phyloP scores from a whole-genome alignment of 176 grass and related monocot species.

The Triticum urartu region DNA sequence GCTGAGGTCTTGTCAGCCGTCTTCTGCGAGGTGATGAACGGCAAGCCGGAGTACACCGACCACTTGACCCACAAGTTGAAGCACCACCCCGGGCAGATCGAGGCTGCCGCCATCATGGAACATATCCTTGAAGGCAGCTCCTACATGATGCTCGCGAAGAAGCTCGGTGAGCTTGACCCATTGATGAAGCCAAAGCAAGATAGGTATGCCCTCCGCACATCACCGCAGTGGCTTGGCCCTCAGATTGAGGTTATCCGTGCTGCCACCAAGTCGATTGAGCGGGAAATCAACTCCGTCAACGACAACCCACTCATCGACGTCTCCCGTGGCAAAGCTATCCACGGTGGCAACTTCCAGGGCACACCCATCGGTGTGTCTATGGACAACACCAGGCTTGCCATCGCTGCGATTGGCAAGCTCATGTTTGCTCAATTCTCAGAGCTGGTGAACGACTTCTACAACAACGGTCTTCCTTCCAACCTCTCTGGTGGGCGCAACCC shows the following conservation, averaged over 20 bases:
- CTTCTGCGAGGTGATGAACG: slow-evolving; percentile 87
- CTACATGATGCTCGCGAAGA: slow-evolving; percentile 64
- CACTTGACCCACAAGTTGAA: slow-evolving; percentile 89
- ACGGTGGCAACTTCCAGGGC: slow-evolving; percentile 92
- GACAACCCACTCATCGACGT: slow-evolving; percentile 92
- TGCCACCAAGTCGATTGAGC: slow-evolving; percentile 68
- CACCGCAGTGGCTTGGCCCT: slow-evolving; percentile 87
- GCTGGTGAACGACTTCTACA: slow-evolving; percentile 88
- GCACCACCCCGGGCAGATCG: slow-evolving; percentile 90
- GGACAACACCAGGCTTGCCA: slow-evolving; percentile 87
- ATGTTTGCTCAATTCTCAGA: slow-evolving; percentile 92
- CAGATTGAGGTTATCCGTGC: slow-evolving; percentile 88
- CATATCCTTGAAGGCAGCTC: slow-evolving; percentile 72
- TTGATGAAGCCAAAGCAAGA: slow-evolving; percentile 94
- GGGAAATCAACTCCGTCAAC: slow-evolving; percentile 93
- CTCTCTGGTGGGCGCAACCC: slow-evolving; percentile 82
- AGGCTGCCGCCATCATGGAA: slow-evolving; percentile 89
- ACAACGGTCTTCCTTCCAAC: slow-evolving; percentile 81
- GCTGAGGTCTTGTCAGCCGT: slow-evolving; percentile 65
- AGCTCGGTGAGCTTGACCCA: slow-evolving; percentile 65
- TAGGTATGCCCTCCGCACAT: slow-evolving; percentile 91
- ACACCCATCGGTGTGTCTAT: slow-evolving; percentile 93
- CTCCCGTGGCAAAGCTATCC: slow-evolving; percentile 65
- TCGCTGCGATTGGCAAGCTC: slow-evolving; percentile 87
- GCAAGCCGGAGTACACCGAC: slow-evolving; percentile 84